These are phyloP conservation scores for Friedmanniomyces simplex DNA, from an alignment of 495 filamentous ascomycete species.

Conservation along the genomic window DNA sequence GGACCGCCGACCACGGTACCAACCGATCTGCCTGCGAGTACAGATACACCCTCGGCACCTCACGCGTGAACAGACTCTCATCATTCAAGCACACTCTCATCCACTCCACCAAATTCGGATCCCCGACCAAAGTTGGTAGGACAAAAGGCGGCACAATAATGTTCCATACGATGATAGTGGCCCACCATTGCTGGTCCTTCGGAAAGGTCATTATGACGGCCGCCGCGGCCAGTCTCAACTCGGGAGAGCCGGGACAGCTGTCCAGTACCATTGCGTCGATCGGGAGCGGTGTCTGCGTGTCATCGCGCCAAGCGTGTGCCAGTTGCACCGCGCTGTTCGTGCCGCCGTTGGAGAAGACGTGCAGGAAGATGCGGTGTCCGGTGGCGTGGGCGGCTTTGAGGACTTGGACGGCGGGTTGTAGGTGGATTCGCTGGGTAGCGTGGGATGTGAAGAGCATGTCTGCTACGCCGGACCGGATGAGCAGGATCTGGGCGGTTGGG, in stretches of 20 bases:
- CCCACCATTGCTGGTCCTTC: neutral
- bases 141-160: neutral
- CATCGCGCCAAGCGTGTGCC: neutral
- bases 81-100: neutral
- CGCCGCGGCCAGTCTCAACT: neutral
- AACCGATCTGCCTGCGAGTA: neutral
- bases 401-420: neutral
- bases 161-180: neutral
- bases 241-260: neutral
- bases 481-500: neutral
- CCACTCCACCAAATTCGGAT: neutral
- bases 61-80: neutral
- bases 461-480: neutral
- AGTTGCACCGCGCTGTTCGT: neutral
- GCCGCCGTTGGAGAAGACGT: slow-evolving; percentile 2
- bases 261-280: neutral
- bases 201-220: neutral
- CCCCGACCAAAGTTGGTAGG: neutral
- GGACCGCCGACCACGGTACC: neutral
- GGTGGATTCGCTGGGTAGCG: neutral
- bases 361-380: neutral
- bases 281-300: neutral
- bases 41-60: neutral
- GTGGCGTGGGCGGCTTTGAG: neutral
- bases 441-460: neutral